Evolutionary conservation across 345 rosid genomes (phyloP).

Genomic region (Firmiana major): DNA sequence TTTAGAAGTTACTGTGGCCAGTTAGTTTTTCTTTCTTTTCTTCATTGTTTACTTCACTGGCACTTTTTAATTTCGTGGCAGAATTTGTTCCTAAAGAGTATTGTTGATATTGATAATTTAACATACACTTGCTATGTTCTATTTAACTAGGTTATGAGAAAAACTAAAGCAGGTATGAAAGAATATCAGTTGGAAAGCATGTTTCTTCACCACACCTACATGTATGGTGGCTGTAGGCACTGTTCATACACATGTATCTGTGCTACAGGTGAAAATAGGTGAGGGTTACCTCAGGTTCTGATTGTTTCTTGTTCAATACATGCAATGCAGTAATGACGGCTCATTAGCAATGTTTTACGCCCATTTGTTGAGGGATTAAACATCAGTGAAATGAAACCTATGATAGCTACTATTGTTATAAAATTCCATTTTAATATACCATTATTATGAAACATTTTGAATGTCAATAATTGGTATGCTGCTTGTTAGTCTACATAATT

Average conservation of each 20-base stretch:
- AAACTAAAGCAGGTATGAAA: slow-evolving; percentile 52
- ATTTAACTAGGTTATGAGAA: slow-evolving; percentile 74
- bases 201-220: slow-evolving; percentile 88
- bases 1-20: neutral
- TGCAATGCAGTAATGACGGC: neutral
- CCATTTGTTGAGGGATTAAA: neutral
- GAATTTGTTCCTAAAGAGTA: neutral
- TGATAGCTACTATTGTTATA: neutral
- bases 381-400: neutral
- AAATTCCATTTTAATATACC: neutral
- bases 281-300: slow-evolving; percentile 16
- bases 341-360: neutral
- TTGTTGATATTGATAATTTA: neutral
- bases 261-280: slow-evolving; percentile 95
- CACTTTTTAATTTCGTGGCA: neutral
- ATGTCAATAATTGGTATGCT: neutral
- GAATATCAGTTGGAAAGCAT: slow-evolving; percentile 95
- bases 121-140: slow-evolving; percentile 4
- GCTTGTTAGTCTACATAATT: neutral
- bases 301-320: neutral
- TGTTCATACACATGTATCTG: slow-evolving; percentile 94
- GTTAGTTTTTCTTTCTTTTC: neutral
- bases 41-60: neutral
- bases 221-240: slow-evolving; percentile 95
- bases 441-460: neutral